Evolutionary conservation across 1,284 basidiomycete species (phyloP).

Genomic region (Cutaneotrichosporon sp.): DNA sequence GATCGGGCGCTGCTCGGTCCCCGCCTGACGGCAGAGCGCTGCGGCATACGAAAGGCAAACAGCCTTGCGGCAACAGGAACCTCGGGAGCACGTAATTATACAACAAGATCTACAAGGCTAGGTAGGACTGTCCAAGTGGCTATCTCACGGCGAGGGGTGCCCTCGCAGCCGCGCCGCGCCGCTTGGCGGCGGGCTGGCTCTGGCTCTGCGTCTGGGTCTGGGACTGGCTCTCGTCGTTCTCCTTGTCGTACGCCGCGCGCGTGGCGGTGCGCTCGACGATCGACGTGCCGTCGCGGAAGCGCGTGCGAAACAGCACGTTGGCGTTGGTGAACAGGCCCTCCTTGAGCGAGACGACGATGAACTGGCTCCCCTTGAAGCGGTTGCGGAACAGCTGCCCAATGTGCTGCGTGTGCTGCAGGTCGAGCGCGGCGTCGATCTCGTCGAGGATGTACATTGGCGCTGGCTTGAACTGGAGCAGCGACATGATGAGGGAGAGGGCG

Average conservation of each 20-base stretch:
- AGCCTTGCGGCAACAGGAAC: too few species aligned
- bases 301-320: constrained; percentile 90
- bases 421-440: constrained; percentile 96
- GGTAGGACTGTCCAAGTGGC: not conserved
- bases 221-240: constrained; percentile 8
- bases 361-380: constrained; percentile 93
- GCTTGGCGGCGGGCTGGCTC: not conserved
- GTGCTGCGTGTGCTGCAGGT: constrained; percentile 94
- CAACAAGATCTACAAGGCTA: not conserved
- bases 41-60: not conserved
- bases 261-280: constrained; percentile 66
- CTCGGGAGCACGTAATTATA: too few species aligned
- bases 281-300: constrained; percentile 89
- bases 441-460: constrained; percentile 99
- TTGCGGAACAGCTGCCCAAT: constrained; percentile 95
- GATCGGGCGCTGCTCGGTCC: not conserved
- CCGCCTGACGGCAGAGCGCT: not conserved
- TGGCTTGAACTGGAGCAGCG: constrained; percentile 95
- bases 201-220: not conserved
- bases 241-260: constrained; percentile 22
- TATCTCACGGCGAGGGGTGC: not conserved
- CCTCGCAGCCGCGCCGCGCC: not conserved
- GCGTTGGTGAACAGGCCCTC: constrained; percentile 98
- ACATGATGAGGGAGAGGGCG: constrained; percentile 96
- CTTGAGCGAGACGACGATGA: constrained; percentile 96